These are phyloP conservation scores for Cadophora luteo-olivacea DNA, from an alignment of 2,329 filamentous ascomycete genomes.

Conservation along the genomic window DNA sequence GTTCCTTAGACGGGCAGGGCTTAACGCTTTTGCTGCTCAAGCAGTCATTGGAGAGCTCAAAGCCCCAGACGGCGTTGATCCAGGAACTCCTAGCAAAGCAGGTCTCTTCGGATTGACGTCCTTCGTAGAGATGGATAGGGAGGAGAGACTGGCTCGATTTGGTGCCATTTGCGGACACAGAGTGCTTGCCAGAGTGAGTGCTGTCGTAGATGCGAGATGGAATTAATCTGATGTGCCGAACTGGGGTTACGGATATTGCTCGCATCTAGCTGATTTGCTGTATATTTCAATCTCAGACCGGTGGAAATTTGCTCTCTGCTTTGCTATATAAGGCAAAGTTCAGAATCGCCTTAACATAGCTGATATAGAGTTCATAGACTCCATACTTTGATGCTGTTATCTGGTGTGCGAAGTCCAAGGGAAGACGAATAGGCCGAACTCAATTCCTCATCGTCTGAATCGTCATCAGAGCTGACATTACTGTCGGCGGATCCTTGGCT, in stretches of 20 bases:
- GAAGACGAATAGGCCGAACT: conserved; percentile 9
- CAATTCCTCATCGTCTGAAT: conserved; percentile 21
- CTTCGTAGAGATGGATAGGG: conserved; percentile 62
- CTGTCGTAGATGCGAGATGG: conserved; percentile 54
- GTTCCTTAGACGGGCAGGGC: conserved; percentile 67
- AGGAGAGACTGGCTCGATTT: conserved; percentile 58
- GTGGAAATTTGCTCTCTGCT: conserved; percentile 24
- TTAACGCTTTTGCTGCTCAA: conserved; percentile 78
- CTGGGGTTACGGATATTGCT: conserved; percentile 19
- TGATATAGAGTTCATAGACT: conserved; percentile 44
- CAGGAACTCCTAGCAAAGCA: conserved; percentile 28
- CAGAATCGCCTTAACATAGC: conserved; percentile 28
- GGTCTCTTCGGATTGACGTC: conserved; percentile 53
- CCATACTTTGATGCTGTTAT: conserved; percentile 57
- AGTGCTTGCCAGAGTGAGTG: conserved; percentile 59
- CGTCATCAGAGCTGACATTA: conserved; percentile 25
- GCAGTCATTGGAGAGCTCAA: conserved; percentile 59
- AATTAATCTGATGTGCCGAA: conserved; percentile 20
- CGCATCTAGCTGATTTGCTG: conserved; percentile 10
- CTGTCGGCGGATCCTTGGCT: conserved; percentile 29
- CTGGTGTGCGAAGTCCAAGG: conserved; percentile 33
- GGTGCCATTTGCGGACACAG: conserved; percentile 56
- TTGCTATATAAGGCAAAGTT: conserved; percentile 24
- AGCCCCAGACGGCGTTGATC: conserved; percentile 39
- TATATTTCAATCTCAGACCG: conserved; percentile 5